Evolutionary conservation across 169 alveolate genomes (phyloP).

Genomic region (Cystoisospora suis): DNA sequence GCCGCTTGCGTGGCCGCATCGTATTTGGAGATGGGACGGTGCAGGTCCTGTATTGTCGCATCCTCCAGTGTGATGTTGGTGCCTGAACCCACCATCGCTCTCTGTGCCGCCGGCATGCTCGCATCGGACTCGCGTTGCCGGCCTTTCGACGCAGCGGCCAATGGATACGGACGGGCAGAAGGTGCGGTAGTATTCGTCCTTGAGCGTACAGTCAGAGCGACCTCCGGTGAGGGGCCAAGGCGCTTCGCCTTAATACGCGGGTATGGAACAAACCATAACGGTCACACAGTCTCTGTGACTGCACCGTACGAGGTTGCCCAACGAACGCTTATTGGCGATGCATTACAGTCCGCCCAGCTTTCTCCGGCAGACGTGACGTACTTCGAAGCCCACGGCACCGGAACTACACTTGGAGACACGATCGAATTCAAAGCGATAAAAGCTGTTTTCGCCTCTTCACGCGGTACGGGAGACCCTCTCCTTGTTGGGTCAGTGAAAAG

Average conservation of each 20-base stretch:
- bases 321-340: conserved; percentile 67
- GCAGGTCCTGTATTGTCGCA: conserved; percentile 74
- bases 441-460: conserved; percentile 67
- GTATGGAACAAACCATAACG: conserved; percentile 72
- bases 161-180: conserved; percentile 76
- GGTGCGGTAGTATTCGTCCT: conserved; percentile 72
- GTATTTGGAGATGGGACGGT: conserved; percentile 41
- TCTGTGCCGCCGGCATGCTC: conserved; percentile 76
- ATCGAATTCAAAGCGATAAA: conserved; percentile 75
- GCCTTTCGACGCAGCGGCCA: conserved; percentile 76
- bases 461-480: conserved; percentile 68
- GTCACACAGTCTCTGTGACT: conserved; percentile 70
- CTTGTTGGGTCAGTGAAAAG: conserved; percentile 75
- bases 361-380: conserved; percentile 66
- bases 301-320: conserved; percentile 78
- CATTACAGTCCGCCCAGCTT: conserved; percentile 61
- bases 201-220: too few relatives aligned
- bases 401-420: conserved; percentile 82
- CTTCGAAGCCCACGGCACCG: conserved; percentile 79
- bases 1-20: conserved; percentile 70
- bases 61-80: conserved; percentile 72
- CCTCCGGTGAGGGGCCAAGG: too few relatives aligned
- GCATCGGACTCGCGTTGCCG: conserved; percentile 70
- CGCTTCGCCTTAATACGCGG: conserved; percentile 69
- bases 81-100: conserved; percentile 72